A percentile compares a stretch with the other conserved stretches of the same genome.
phyloP scores from a whole-genome alignment of 176 grass and related monocot species.

The Dactylis glomerata region DNA sequence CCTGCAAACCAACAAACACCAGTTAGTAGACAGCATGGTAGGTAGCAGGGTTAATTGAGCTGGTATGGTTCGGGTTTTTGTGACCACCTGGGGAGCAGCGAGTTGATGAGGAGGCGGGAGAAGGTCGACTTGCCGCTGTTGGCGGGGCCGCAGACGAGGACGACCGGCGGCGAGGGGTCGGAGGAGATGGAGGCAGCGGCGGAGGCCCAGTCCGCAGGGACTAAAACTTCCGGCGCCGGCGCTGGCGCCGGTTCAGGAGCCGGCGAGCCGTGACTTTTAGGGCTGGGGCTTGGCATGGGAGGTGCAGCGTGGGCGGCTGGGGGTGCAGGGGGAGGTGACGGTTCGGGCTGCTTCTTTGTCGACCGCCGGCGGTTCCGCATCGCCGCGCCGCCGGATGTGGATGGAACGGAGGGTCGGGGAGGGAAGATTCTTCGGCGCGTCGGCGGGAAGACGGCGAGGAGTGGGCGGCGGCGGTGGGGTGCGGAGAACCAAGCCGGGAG shows the following conservation, averaged over 20 bases:
- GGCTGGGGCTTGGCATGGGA: background rate
- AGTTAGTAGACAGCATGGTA: background rate
- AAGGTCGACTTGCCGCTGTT: slow-evolving; percentile 98
- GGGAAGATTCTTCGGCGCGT: background rate
- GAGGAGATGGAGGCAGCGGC: slow-evolving; percentile 20
- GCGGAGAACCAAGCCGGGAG: background rate
- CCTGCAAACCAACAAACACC: slow-evolving; percentile 18
- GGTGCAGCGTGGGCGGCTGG: background rate
- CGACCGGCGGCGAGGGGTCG: slow-evolving; percentile 35
- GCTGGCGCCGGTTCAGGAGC: slow-evolving; percentile 16
- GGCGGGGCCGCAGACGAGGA: slow-evolving; percentile 73
- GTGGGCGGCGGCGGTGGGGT: background rate
- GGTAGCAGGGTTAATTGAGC: rapidly evolving
- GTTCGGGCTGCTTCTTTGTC: background rate
- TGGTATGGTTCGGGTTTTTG: background rate
- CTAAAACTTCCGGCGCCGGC: slow-evolving; percentile 19
- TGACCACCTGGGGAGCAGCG: slow-evolving; percentile 60
- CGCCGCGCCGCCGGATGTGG: background rate
- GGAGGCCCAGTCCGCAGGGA: slow-evolving; percentile 50
- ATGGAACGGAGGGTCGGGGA: background rate
- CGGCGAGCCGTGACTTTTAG: background rate
- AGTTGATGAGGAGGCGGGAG: slow-evolving; percentile 80
- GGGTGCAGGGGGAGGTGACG: background rate
- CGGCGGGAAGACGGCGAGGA: background rate
- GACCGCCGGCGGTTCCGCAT: background rate